Conservation (phyloP, 345 rosid species). For the Gossypium ekmanianum region DNA sequence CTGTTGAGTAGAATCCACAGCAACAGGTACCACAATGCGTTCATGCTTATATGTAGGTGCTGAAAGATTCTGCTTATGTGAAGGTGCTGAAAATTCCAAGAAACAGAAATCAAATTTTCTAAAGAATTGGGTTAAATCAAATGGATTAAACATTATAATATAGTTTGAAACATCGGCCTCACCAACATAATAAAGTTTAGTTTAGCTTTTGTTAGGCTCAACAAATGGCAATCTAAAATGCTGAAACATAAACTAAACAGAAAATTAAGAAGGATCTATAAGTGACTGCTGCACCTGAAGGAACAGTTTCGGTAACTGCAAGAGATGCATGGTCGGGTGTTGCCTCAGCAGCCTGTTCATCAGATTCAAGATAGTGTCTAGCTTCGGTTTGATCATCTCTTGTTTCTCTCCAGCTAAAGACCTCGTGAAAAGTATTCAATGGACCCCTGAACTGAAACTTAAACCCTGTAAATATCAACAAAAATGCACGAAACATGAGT, state of each 20-base stretch:
- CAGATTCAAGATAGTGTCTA: conserved; percentile 19
- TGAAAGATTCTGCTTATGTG: conserved; percentile 8
- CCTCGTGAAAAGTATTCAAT: conserved; percentile 20
- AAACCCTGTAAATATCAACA: conserved; percentile 41
- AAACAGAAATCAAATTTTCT: neutral
- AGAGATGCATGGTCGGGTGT: conserved; percentile 20
- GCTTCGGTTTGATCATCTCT: conserved; percentile 17
- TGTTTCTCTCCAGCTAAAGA: conserved; percentile 25
- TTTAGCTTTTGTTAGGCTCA: neutral
- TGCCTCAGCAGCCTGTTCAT: conserved; percentile 33
- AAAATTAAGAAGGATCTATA: neutral
- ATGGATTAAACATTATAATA: neutral
- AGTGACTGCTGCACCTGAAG: conserved; percentile 28
- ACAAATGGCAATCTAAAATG: neutral
- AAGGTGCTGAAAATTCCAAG: neutral
- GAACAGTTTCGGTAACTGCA: conserved; percentile 22
- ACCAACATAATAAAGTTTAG: neutral
- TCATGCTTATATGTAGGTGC: conserved; percentile 31
- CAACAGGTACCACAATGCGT: conserved; percentile 33
- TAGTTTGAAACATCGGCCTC: neutral
- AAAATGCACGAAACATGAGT: conserved; percentile 7
- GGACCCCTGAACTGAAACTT: conserved; percentile 35
- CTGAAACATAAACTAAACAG: neutral
- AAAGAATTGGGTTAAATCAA: conserved; percentile 5
- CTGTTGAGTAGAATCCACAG: conserved; percentile 66